Evolutionary conservation across 2,329 filamentous ascomycete species (phyloP), one percentile per base, ranked within the genome.

Genomic region (Alternaria panax): DNA sequence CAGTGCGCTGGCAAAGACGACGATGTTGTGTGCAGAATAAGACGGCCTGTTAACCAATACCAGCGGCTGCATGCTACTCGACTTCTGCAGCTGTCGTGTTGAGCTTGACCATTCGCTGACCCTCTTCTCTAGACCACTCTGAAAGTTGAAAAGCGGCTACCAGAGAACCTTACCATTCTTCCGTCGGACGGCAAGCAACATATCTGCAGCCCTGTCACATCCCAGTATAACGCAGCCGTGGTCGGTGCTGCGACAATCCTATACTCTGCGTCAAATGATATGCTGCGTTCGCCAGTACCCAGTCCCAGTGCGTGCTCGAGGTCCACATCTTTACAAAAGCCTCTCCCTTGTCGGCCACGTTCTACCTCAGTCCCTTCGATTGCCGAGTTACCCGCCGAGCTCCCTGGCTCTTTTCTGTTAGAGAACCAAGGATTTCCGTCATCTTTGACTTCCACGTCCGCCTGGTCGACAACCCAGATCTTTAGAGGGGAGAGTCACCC

Each of bases 191-290:
- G 67, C 43, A 61, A 66, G 43, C 62, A 67, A 59, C 52, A 62
- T 42, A 57, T 57, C 41, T 59, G 69, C 38, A 68, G 57, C 63
- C 70, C 77, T 57, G 50, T 66, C 41, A 71, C 70, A 38, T 64
- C 67, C 51, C 65, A 66, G 48, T 72, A 76, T 55, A 71, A 74
- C 71, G 67, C 63, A 40, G 66, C 65, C 51, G 61, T 71, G 51
- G 62, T 66, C 63, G 69, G 65, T 55, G 73, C 74, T 36, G 68
- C 72, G 51, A 73, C 70, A 43, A 75, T 72, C 71, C 67, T 82
- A 40, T 73, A 81, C 60, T 72, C 75, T 30, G 75, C 78, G 22
- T 75, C 80, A 65, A 80, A 79, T 69, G 80, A 80, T 54, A 78
- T 80, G 68, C 71, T 81, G 25, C 75, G 76, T 38, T 80, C 79